Base-by-base conservation (phyloP, 2,329 filamentous ascomycete species). In the Colletotrichum phormii region DNA sequence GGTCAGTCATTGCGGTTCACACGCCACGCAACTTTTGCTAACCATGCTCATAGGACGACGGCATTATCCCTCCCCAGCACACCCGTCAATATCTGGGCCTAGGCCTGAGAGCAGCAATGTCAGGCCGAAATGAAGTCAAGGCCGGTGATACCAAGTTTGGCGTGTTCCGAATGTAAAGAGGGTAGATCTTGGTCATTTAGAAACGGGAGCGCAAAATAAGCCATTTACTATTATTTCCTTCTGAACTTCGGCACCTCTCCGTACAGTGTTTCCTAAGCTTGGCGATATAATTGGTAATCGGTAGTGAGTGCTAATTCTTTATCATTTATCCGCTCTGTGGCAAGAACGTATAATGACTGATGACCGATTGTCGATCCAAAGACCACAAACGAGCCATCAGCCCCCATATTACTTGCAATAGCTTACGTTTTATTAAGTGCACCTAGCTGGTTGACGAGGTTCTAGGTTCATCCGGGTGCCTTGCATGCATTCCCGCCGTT, bases 31-130 rank as follows among this genome's bases (percentile, higher is more conserved):
- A 59, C 61, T 26, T 26, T 75, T 76, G 63, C 64, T 72, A 65
- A 31, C 53, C 46, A 13, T 58, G 35, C 33, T 55, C 29, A 51
- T 74, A 91, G 89, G 90, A 96, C 78, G 94, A 96, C 77, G 94
- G 94, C 15, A 89, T 96, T 51, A 95, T 96, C 64, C 92, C 92
- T 1, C 94, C 94, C 0, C 90, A 92, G 75, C 92, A 95, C 75
- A 95, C 94, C 33, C 86, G 94, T 77, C 86, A 87, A 58, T 93
- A 95, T 75, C 86, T 96, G 3, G 94, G 92, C 0, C 79, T 95
- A 67, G 92, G 92, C n/a, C 81, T 96, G 75, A 88, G 89, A 78
- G 93, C 93, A 75, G 92, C 93, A 8, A 84, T 95, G 81, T 90
- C 91, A 53, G 93, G 93, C 1, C 89, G 88, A 77, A 91, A 90